Base-by-base conservation (phyloP, 768 basidiomycete genomes). In the Boletellus ananiceps region DNA sequence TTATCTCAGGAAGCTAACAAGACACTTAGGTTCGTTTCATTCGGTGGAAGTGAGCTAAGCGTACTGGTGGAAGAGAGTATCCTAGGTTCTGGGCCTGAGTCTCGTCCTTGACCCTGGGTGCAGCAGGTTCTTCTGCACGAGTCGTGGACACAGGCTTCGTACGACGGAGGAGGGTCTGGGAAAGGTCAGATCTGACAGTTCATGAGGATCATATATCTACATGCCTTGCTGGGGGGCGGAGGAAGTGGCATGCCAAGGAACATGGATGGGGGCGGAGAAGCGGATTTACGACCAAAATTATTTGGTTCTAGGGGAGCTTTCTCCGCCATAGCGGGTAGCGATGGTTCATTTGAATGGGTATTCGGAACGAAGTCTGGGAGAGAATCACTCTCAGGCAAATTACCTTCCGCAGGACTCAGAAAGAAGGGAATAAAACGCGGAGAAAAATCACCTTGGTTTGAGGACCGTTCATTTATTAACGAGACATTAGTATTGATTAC, bases 311-410 rank as follows among this genome's bases (percentile, higher is more conserved):
- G 53, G 16, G 41, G 36, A 38, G 39, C 59, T 55, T 49, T 46
- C 27, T 50, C 44, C 29, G 40, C 47, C 8, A 37, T 32, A 13
- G 47, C 44, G 33, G 72, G 65, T 8, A 73, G 50, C 5, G 78
- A 75, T 0, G 76, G 74, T 52, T 84, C 82, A 16, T 75, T 71
- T 3, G 74, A 69, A 52, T 74, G 71, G 0, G 80, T 76, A 50
- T 82, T 83, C 4, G 77, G 77, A 11, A 82, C 66, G 33, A 72
- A 68, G 39, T 77, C 72, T 1, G 80, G 80, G 0, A 79, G 66
- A 8, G 77, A 75, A 15, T 56, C 56, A 40, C 51, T 49, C 27
- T 52, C 56, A 19, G 42, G 32, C 18, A n/a, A 14, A 19, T 27
- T 27, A 43, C 45, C 56, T 58, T 32, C 18, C n/a, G 19, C 9